Evolutionary conservation across 305 asterid genomes (phyloP), one percentile per base, ranked within the genome.

Genomic region (Solanum chacoense): DNA sequence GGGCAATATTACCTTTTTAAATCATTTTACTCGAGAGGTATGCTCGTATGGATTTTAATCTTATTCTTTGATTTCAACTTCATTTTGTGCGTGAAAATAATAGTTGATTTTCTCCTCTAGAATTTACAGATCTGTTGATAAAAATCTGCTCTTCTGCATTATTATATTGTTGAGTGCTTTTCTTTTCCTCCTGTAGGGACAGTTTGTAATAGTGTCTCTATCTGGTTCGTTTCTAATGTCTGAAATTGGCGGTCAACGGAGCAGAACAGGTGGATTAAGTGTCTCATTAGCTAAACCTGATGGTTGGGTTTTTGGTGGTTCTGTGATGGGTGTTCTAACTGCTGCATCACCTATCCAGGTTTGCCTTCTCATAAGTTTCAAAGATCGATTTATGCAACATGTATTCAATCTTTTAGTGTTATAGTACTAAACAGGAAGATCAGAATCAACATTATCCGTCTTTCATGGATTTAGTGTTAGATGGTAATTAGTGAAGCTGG

Each of bases 271-370:
- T 73, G 95, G 95, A 71, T 88, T 95, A 88, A 93, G 95, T 90
- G 86, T 92, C 35, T 87, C 92, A 1, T 88, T 94, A 81, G 91
- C 91, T 72, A 94, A 94, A 45, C 77, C 91, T 3, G 93, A 94
- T 89, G 96, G 96, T 79, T 89, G 94, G 89, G 89, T 92, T 67
- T 84, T 93, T 3, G 96, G 96, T 86, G 96, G 97, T 26, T 88
- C 93, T 67, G 96, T 94, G 72, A 95, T 94, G 11, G 98, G 96
- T 85, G 88, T 92, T 84, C 88, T 95, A 8, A 89, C 84, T 12
- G 97, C 98, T 9, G 91, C 92, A 55, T 88, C 96, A 71, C 94
- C 93, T 37, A 94, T 95, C 77, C 93, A 93, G 94, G 96, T 95
- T 90, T 85, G 89, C 85, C 87, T 89, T 74, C 85, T 88, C 75